Base-by-base conservation (phyloP, 2,329 filamentous ascomycete genomes). In the Sporothrix phasma region DNA sequence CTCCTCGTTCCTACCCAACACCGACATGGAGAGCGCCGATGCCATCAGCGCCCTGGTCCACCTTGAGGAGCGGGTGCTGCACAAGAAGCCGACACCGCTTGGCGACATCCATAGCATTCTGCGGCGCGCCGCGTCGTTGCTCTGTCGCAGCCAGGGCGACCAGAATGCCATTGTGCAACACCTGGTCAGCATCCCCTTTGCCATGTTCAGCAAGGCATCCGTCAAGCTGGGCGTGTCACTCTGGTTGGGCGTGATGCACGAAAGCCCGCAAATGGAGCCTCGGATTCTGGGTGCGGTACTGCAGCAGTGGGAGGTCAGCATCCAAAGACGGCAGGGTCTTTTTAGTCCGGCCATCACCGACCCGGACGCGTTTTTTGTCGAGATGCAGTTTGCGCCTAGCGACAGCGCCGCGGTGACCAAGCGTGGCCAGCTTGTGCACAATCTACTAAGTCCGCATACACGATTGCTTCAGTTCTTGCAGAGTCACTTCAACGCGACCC, bases 191-290 rank as follows among this genome's bases (percentile, higher is more conserved):
- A 94, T 99, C 66, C 95, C 94, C 0, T 99, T 99, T 74, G 84
- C 85, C 46, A 84, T 96, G 54, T 97, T 99, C 73, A 95, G 89
- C 5, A 96, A 96, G 73, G 89, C 96, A 71, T 94, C 92, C 1
- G 94, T 99, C 73, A 96, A 96, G 73, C 84, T 97, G 60, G 95
- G 94, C 5, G 89, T 97, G 41, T 97, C 94, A 3, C 79, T 99
- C 6, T 99, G 94, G 94, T 85, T 97, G 66, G 94, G 94, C 29
- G 90, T 97, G 15, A 95, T 97, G 71, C 94, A 97, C 70, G 94
- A 99, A 74, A 97, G 96, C 71, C 90, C 92, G 2, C 84, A 84
- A 64, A 87, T 97, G 75, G 92, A 96, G 74, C 84, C 93, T 8
- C 87, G 92, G 66, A 85, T 99, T 64, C 77, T 99, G 37, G 87